These are phyloP conservation scores for Aureobasidium vineae DNA, from an alignment of 2,329 filamentous ascomycete species.

Conservation along the genomic window DNA sequence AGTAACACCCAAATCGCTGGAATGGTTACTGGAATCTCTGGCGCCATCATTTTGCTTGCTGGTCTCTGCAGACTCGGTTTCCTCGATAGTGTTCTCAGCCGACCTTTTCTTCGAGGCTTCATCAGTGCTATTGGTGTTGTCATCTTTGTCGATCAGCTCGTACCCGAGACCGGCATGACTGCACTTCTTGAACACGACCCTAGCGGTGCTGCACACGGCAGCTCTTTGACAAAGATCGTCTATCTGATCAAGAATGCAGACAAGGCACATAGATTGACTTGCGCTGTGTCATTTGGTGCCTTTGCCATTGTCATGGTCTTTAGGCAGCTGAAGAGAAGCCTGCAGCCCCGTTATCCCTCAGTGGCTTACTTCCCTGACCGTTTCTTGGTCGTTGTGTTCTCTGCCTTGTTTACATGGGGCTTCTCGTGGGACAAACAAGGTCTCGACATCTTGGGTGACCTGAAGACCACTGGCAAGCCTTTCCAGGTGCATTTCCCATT, in stretches of 20 bases:
- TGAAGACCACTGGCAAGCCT: conserved; percentile 68
- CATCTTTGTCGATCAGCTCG: conserved; percentile 90
- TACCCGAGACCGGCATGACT: conserved; percentile 81
- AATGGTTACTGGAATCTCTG: conserved; percentile 82
- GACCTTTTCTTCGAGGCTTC: conserved; percentile 90
- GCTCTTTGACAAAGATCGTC: conserved; percentile 77
- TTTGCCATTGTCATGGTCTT: conserved; percentile 84
- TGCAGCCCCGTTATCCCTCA: conserved; percentile 74
- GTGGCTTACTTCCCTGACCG: conserved; percentile 91
- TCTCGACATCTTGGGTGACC: conserved; percentile 77
- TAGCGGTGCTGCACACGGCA: conserved; percentile 72
- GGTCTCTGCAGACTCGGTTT: conserved; percentile 86
- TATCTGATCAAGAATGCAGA: conserved; percentile 70
- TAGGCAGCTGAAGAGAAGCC: conserved; percentile 71
- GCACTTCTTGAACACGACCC: conserved; percentile 58
- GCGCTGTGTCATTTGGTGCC: conserved; percentile 71
- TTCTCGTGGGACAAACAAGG: conserved; percentile 77
- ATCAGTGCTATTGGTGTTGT: conserved; percentile 97
- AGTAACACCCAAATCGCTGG: conserved; percentile 82
- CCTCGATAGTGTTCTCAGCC: conserved; percentile 87
- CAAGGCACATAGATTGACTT: conserved; percentile 71
- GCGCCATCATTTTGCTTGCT: conserved; percentile 82
- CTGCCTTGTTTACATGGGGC: conserved; percentile 73
- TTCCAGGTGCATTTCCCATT: conserved; percentile 90
- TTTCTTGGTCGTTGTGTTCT: conserved; percentile 82